Conservation (phyloP, 257 asterid genomes). For the Echites panduratus region DNA sequence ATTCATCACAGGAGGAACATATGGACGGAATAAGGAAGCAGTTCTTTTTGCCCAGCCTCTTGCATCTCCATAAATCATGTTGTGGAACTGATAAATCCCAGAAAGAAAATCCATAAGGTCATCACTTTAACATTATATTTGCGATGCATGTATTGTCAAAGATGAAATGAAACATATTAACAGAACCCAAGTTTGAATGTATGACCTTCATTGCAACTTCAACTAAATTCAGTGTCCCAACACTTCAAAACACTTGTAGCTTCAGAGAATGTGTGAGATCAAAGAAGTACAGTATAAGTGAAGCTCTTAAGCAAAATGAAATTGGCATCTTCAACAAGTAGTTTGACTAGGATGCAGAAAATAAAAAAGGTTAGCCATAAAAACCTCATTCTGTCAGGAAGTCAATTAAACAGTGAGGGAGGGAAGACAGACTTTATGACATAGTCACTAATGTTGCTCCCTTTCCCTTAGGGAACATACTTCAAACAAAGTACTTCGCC, state of each 20-base stretch:
- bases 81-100: conserved; percentile 46
- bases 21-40: conserved; percentile 32
- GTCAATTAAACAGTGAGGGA: background rate
- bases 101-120: conserved; percentile 15
- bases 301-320: background rate
- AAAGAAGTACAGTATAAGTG: too few relatives aligned
- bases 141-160: background rate
- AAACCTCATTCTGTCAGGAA: background rate
- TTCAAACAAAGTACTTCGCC: background rate
- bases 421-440: background rate
- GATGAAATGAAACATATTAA: background rate
- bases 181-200: background rate
- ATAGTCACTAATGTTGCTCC: background rate
- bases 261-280: background rate
- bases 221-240: background rate
- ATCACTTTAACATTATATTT: conserved; percentile 2
- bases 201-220: background rate
- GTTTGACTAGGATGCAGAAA: background rate
- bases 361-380: background rate
- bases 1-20: conserved; percentile 75
- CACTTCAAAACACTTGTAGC: background rate
- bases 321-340: background rate
- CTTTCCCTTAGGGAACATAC: background rate
- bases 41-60: conserved; percentile 60
- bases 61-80: conserved; percentile 60